These are phyloP conservation scores for Nakaseomyces kungkrabaensis DNA, from an alignment of 1,139 yeast genomes.

Conservation along the genomic window DNA sequence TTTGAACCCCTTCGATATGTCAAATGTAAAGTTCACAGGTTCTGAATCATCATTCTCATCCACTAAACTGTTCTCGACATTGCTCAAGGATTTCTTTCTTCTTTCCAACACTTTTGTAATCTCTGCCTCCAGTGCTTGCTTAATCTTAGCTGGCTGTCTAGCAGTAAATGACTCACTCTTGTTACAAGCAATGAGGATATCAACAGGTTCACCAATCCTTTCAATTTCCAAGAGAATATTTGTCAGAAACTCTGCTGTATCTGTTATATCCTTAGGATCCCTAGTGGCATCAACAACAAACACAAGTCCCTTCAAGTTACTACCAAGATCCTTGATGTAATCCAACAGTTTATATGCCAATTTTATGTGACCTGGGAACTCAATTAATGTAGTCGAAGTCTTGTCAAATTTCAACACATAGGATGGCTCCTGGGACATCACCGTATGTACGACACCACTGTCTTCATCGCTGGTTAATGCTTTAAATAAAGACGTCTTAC, in stretches of 20 bases:
- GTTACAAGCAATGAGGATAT: slow-evolving; percentile 67
- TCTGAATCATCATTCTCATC: slow-evolving; percentile 59
- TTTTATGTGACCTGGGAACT: slow-evolving; percentile 81
- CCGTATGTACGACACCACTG: slow-evolving; percentile 10
- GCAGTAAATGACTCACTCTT: slow-evolving; percentile 79
- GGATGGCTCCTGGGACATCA: slow-evolving; percentile 33
- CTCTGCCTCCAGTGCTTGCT: slow-evolving; percentile 50
- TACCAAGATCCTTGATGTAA: slow-evolving; percentile 35
- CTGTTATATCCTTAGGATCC: slow-evolving; percentile 35
- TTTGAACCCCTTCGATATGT: slow-evolving; percentile 11
- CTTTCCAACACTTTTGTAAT: slow-evolving; percentile 36
- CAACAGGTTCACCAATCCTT: slow-evolving; percentile 49
- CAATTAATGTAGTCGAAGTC: slow-evolving; percentile 42
- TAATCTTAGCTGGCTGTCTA: slow-evolving; percentile 55
- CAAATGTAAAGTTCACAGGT: slow-evolving; percentile 8
- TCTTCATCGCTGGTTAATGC: slow-evolving; percentile 17
- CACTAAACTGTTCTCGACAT: slow-evolving; percentile 31
- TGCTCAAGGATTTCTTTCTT: slow-evolving; percentile 19
- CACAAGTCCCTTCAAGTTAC: slow-evolving; percentile 47
- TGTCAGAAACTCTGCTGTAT: slow-evolving; percentile 46
- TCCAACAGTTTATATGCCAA: slow-evolving; percentile 45
- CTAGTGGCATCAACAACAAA: slow-evolving; percentile 60
- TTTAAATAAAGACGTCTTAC: slow-evolving; percentile 63
- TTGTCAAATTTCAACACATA: slow-evolving; percentile 29
- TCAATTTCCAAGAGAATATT: slow-evolving; percentile 50